These are phyloP conservation scores for Serendipita sp. DNA, from an alignment of 768 basidiomycete species.

Conservation along the genomic window DNA sequence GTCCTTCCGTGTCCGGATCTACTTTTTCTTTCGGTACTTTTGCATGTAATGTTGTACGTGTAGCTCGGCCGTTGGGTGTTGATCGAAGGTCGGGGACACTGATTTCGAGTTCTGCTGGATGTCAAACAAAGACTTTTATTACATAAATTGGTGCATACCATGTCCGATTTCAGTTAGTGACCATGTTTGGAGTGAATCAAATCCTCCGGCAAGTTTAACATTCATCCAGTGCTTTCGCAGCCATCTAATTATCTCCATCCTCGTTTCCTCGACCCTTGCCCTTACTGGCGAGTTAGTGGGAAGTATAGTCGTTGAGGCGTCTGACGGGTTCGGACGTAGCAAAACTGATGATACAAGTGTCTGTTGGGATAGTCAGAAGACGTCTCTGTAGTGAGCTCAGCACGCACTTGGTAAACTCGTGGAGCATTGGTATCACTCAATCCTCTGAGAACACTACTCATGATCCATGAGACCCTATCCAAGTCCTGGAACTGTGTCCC, in stretches of 20 bases:
- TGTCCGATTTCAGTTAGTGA: constrained; percentile 75
- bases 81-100: not conserved
- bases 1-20: constrained; percentile 24
- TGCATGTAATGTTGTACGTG: constrained; percentile 17
- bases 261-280: constrained; percentile 53
- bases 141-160: constrained; percentile 28
- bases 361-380: constrained; percentile 21
- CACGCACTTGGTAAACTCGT: constrained; percentile 56
- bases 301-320: constrained; percentile 44
- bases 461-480: constrained; percentile 62
- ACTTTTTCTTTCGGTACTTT: constrained; percentile 12
- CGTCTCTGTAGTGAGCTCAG: not conserved
- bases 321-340: constrained; percentile 46
- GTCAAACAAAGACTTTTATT: not conserved
- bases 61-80: constrained; percentile 14
- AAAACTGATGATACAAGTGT: constrained; percentile 58
- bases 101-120: not conserved
- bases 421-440: constrained; percentile 49
- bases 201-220: constrained; percentile 61
- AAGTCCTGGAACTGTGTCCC: constrained; percentile 60
- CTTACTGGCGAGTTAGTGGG: constrained; percentile 54
- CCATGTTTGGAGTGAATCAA: constrained; percentile 73
- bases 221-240: constrained; percentile 64
- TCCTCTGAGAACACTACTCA: constrained; percentile 47
- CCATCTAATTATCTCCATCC: constrained; percentile 48